Percentiles rank a stretch among this genome's conserved stretches.
Evolutionary conservation across 768 basidiomycete genomes (phyloP).

Genomic region (Tulasnella sp.): DNA sequence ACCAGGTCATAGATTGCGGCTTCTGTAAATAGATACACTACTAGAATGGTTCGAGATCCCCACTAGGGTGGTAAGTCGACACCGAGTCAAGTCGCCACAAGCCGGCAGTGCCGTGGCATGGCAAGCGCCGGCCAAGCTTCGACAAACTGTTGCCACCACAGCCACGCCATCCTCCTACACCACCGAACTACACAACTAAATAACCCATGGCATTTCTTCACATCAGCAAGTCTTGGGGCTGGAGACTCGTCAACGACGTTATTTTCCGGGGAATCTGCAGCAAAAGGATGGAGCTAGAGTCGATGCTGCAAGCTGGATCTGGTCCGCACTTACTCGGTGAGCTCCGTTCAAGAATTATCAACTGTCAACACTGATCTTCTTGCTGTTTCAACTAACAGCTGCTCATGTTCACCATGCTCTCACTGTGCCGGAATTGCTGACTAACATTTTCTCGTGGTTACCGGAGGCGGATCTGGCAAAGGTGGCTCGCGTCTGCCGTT

Average conservation of each 20-base stretch:
- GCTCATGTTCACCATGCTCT: background rate
- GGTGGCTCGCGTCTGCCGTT: background rate
- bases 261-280: background rate
- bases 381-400: background rate
- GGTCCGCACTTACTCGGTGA: background rate
- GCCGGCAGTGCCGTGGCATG: too few relatives aligned
- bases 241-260: background rate
- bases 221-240: background rate
- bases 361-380: background rate
- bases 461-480: background rate
- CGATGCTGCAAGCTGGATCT: background rate
- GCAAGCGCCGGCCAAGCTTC: too few relatives aligned
- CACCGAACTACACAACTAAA: too few relatives aligned
- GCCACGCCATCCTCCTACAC: too few relatives aligned
- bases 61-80: too few relatives aligned
- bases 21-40: too few relatives aligned
- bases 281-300: background rate
- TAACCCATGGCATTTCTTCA: background rate
- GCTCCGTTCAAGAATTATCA: background rate
- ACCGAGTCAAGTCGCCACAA: too few relatives aligned
- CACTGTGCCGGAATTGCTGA: background rate
- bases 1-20: too few relatives aligned
- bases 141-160: too few relatives aligned
- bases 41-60: too few relatives aligned
- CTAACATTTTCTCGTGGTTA: background rate